Evolutionary conservation across 2,329 filamentous ascomycete species (phyloP).

Genomic region (Aspergillus sp.): DNA sequence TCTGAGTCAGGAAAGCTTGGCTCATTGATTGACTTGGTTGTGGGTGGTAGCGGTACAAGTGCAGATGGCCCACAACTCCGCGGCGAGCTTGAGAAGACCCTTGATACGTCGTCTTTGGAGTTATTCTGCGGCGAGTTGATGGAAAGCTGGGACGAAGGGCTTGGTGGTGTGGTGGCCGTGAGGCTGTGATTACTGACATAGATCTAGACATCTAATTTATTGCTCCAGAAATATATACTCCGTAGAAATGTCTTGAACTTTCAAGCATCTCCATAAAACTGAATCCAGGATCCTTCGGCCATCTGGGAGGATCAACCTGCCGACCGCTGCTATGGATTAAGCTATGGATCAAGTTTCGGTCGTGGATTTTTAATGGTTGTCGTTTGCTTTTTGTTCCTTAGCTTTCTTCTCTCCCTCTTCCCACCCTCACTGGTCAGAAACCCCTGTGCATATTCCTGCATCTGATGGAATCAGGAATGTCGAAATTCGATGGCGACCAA

Average conservation of each 20-base stretch:
- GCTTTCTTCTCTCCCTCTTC: not conserved
- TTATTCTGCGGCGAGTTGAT: conserved; percentile 45
- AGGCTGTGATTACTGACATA: conserved; percentile 23
- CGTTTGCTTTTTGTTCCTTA: not conserved
- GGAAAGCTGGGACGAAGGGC: conserved; percentile 49
- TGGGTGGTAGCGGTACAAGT: conserved; percentile 25
- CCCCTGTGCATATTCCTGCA: not conserved
- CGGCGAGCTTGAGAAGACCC: conserved; percentile 33
- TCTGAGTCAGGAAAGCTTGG: conserved; percentile 44
- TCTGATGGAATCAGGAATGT: not conserved
- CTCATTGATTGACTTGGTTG: conserved; percentile 40
- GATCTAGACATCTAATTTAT: not conserved
- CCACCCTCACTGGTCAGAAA: not conserved
- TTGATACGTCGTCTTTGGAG: conserved; percentile 42
- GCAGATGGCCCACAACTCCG: conserved; percentile 28
- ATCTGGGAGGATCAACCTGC: not conserved
- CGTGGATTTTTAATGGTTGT: not conserved
- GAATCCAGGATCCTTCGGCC: not conserved
- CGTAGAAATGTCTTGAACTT: not conserved
- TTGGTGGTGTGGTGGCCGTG: conserved; percentile 40
- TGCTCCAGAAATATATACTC: not conserved
- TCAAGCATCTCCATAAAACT: not conserved
- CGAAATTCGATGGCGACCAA: not conserved
- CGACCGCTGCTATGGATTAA: not conserved
- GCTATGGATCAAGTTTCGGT: no score